Percentiles rank a stretch among this genome's conserved stretches.
Evolutionary conservation across 768 basidiomycete genomes (phyloP).

Genomic region (Lepiota brunneoincarnata): DNA sequence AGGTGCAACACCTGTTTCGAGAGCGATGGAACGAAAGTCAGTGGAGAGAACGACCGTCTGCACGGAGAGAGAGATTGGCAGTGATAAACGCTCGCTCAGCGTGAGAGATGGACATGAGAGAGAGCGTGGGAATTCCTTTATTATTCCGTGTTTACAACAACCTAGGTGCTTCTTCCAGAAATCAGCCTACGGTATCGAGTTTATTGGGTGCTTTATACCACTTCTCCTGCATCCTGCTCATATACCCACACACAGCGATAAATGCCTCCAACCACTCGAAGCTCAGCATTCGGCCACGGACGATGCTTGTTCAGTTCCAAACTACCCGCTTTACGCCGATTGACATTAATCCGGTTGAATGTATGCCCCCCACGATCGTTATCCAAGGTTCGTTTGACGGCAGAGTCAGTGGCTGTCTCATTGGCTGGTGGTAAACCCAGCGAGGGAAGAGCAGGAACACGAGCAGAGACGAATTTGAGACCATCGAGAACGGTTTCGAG

Average conservation of each 20-base stretch:
- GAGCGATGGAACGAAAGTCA: conserved; percentile 65
- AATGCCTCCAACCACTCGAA: conserved; percentile 26
- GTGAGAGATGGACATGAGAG: no score
- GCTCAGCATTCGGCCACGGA: conserved; percentile 19
- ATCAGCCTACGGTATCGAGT: conserved; percentile 19
- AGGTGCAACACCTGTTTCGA: conserved; percentile 78
- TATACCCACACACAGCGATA: conserved; percentile 19
- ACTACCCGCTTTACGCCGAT: neutral
- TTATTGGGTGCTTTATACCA: conserved; percentile 13
- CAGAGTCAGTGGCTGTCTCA: no score
- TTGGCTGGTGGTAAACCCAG: no score
- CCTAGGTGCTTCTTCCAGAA: conserved; percentile 20
- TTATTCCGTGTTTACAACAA: no score
- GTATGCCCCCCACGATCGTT: neutral
- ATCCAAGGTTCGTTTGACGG: no score
- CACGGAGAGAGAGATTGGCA: conserved; percentile 32
- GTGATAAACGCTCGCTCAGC: no score
- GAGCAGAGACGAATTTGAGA: conserved; percentile 10
- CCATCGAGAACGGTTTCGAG: conserved; percentile 17
- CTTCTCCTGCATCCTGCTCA: conserved; percentile 19
- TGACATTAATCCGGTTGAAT: conserved; percentile 3
- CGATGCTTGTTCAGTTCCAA: neutral
- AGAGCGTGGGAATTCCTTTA: no score
- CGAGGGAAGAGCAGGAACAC: neutral
- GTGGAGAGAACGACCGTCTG: conserved; percentile 70